Evolutionary conservation across 495 filamentous ascomycete genomes (phyloP).

Genomic region (Annulohypoxylon stygium): DNA sequence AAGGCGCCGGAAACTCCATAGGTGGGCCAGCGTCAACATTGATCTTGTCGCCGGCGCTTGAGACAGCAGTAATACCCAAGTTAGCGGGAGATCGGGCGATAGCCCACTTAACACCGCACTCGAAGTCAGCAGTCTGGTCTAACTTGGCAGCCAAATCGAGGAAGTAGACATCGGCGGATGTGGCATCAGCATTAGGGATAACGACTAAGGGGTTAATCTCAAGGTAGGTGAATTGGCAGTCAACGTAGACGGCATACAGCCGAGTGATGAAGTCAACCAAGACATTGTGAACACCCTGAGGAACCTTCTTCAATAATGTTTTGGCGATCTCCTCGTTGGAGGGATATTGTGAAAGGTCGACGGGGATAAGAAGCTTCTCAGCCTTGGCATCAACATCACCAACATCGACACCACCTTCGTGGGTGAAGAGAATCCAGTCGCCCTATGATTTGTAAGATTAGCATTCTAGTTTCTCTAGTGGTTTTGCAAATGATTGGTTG

Average conservation of each 20-base stretch:
- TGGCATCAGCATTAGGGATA: constrained; percentile 91
- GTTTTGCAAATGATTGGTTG: constrained; percentile 20
- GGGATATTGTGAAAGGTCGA: constrained; percentile 93
- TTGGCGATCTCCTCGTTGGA: constrained; percentile 93
- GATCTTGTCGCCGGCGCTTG: constrained; percentile 76
- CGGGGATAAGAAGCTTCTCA: constrained; percentile 96
- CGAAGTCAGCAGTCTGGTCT: constrained; percentile 99
- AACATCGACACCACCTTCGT: constrained; percentile 99
- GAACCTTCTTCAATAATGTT: constrained; percentile 89
- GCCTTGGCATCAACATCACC: constrained; percentile 99
- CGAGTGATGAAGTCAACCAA: constrained; percentile 97
- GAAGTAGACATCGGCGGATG: constrained; percentile 96
- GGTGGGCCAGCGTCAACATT: constrained; percentile 96
- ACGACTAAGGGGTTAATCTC: constrained; percentile 99
- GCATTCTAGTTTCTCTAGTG: constrained; percentile 27
- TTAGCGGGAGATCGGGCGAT: constrained; percentile 88
- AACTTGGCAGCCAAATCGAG: constrained; percentile 98
- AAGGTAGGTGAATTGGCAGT: constrained; percentile 99
- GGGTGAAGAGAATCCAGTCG: constrained; percentile 99
- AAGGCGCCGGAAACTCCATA: constrained; percentile 98
- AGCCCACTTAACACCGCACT: constrained; percentile 99
- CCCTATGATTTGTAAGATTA: constrained; percentile 71
- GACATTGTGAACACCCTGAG: constrained; percentile 95
- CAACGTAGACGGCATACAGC: constrained; percentile 82
- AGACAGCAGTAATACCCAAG: constrained; percentile 77